Conservation (phyloP, 768 basidiomycete species). For the Tephrocybe rancida region DNA sequence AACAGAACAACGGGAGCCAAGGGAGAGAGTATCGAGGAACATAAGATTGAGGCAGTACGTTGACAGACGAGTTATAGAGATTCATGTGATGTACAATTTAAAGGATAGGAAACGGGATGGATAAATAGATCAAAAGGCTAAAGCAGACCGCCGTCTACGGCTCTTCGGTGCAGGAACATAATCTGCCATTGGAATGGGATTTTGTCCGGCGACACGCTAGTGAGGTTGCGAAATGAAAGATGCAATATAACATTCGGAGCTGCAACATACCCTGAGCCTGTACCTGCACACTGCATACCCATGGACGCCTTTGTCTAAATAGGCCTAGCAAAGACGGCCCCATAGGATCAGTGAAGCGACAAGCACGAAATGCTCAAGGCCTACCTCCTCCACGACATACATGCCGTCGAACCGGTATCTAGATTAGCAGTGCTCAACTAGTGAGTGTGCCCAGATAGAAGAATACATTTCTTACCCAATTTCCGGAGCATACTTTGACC, state of each 20-base stretch:
- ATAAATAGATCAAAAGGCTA: no score
- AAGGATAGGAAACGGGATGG: no score
- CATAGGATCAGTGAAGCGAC: neutral
- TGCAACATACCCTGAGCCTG: slow-evolving; percentile 24
- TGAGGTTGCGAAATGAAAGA: neutral
- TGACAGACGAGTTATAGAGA: no score
- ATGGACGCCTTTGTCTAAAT: slow-evolving; percentile 25
- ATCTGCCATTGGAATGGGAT: neutral
- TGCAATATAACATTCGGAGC: neutral
- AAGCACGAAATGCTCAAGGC: slow-evolving; percentile 3
- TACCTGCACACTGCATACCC: slow-evolving; percentile 33
- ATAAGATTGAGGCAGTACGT: no score
- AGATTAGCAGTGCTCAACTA: neutral
- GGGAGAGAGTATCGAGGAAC: no score
- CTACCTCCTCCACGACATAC: slow-evolving; percentile 37
- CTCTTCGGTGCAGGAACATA: no score
- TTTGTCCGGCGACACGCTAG: slow-evolving; percentile 14
- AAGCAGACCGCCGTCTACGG: neutral
- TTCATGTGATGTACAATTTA: no score
- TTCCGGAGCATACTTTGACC: slow-evolving; percentile 34
- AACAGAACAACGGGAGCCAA: no score
- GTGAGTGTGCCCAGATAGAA: neutral
- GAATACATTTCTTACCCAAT: slow-evolving; percentile 26
- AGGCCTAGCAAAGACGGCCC: slow-evolving; percentile 23
- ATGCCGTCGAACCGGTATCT: slow-evolving; percentile 48